Evolutionary conservation across 257 asterid species (phyloP).

Genomic region (Ilex asprella): DNA sequence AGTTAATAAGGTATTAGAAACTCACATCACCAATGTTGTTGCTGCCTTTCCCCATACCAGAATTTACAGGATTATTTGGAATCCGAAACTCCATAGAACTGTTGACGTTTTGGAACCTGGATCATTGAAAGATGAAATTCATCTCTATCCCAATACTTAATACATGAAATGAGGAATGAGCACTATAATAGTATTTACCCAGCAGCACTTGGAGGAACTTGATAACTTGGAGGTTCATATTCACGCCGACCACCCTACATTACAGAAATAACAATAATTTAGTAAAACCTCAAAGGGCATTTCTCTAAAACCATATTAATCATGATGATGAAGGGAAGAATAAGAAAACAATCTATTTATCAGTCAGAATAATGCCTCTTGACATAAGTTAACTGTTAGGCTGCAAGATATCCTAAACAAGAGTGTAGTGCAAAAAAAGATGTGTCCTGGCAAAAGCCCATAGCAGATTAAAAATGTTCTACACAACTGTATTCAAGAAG

Average conservation of each 20-base stretch:
- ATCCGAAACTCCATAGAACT: slow-evolving; percentile 30
- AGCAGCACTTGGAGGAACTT: slow-evolving; percentile 38
- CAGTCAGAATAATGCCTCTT: background rate
- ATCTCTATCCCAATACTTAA: background rate
- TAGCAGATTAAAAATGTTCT: too few species aligned
- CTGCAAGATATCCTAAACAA: too few species aligned
- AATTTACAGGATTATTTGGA: slow-evolving; percentile 17
- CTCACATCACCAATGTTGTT: slow-evolving; percentile 48
- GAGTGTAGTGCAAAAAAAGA: background rate
- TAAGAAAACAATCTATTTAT: too few species aligned
- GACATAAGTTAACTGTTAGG: too few species aligned
- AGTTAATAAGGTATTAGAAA: slow-evolving; percentile 1
- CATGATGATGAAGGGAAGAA: background rate
- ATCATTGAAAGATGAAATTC: slow-evolving; percentile 6
- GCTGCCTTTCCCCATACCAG: slow-evolving; percentile 38
- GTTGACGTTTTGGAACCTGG: slow-evolving; percentile 39
- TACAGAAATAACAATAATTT: slow-evolving; percentile 6
- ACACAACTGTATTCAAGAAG: too few species aligned
- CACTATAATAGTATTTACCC: slow-evolving; percentile 37
- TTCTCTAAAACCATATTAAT: background rate
- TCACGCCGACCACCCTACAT: slow-evolving; percentile 54
- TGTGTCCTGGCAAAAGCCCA: background rate
- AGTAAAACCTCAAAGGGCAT: background rate
- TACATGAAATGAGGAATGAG: background rate
- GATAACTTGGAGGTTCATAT: slow-evolving; percentile 47